Conservation (phyloP, 441 rosid genomes). For the Gossypium trilobum region DNA sequence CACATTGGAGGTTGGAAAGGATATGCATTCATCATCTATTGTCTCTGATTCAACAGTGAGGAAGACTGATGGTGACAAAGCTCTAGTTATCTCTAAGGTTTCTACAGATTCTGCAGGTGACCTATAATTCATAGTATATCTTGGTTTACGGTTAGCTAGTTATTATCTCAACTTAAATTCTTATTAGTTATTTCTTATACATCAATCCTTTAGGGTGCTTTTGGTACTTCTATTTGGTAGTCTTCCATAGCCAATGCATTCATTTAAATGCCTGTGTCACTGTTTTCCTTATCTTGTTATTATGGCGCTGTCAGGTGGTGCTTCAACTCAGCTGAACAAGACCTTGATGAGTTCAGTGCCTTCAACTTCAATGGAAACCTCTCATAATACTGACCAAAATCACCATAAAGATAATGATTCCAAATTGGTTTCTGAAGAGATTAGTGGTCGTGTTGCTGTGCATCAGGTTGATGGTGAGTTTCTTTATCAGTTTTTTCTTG, state of each 20-base stretch:
- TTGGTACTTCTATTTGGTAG: background rate
- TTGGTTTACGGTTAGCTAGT: background rate
- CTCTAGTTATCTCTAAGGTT: conserved; percentile 21
- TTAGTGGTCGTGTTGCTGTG: conserved; percentile 18
- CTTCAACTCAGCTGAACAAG: conserved; percentile 12
- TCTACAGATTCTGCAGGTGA: conserved; percentile 42
- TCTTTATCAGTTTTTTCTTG: background rate
- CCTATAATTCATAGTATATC: background rate
- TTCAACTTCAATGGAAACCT: conserved; percentile 19
- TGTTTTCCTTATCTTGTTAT: background rate
- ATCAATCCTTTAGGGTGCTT: background rate
- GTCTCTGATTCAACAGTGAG: conserved; percentile 25
- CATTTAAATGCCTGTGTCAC: background rate
- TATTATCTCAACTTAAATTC: background rate
- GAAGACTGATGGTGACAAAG: conserved; percentile 28
- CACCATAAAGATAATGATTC: conserved; percentile 21
- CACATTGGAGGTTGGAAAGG: conserved; percentile 23
- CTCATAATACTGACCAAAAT: conserved; percentile 13
- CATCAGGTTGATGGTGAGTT: conserved; percentile 29
- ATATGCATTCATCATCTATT: conserved; percentile 22
- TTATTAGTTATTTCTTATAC: background rate
- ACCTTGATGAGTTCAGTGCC: conserved; percentile 14
- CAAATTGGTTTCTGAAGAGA: conserved; percentile 21
- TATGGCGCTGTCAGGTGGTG: conserved; percentile 14
- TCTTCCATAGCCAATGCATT: background rate